Evolutionary conservation across 352 stramenopile species (phyloP).

Genomic region (Blastocystis hominis): DNA sequence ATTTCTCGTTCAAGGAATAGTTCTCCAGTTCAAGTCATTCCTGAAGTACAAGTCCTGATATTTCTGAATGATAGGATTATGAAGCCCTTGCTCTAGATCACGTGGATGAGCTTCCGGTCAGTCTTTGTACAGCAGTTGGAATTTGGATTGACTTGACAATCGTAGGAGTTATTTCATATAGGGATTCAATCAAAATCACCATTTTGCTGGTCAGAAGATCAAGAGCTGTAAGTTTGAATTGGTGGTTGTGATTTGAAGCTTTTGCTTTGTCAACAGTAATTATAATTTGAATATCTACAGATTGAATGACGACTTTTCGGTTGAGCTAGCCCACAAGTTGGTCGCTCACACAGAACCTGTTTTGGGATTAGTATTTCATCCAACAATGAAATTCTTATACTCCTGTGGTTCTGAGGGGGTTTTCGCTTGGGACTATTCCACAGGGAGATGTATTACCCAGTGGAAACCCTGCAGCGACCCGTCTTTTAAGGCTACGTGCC

Average conservation of each 20-base stretch:
- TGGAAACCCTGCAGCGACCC: not conserved
- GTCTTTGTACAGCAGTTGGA: not conserved
- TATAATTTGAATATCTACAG: conserved; percentile 1
- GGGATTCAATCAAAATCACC: conserved; percentile 35
- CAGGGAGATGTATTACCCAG: not conserved
- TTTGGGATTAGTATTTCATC: not conserved
- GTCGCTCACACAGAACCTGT: not conserved
- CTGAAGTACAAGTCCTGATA: not conserved
- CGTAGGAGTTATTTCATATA: conserved; percentile 7
- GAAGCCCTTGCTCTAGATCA: not conserved
- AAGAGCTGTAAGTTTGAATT: not conserved
- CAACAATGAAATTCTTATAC: not conserved
- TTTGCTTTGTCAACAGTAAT: conserved; percentile 12
- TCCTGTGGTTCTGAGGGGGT: conserved; percentile 1
- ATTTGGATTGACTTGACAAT: not conserved
- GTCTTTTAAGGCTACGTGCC: not conserved
- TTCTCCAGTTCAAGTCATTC: not conserved
- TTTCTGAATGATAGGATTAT: not conserved
- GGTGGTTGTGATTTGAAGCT: not conserved
- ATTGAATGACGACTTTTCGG: not conserved
- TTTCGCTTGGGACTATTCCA: conserved; percentile 14
- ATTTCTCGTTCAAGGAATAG: not conserved
- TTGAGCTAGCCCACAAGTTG: not conserved
- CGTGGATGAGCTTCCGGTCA: not conserved
- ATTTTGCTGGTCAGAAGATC: conserved; percentile 14